Percentiles rank a stretch among this genome's conserved stretches.
phyloP scores from a whole-genome alignment of 257 asterid species.

The Gynochthodes officinalis region DNA sequence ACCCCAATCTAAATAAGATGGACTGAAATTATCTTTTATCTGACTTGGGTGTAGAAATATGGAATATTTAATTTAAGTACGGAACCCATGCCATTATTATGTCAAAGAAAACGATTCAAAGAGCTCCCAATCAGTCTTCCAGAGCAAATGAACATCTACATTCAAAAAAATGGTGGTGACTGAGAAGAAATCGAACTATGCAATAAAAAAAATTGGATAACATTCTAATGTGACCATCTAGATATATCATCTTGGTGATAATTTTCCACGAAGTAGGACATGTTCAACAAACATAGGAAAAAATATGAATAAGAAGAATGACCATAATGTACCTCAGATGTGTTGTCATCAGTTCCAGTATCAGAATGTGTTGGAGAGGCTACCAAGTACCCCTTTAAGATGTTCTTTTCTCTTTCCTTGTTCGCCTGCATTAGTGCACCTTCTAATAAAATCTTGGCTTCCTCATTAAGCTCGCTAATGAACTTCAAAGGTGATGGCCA shows the following conservation, averaged over 20 bases:
- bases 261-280: neutral
- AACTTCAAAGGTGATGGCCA: constrained; percentile 96
- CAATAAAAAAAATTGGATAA: neutral
- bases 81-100: neutral
- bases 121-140: neutral
- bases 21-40: neutral
- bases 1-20: neutral
- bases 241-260: neutral
- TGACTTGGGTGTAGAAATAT: neutral
- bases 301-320: neutral
- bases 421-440: constrained; percentile 79
- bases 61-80: neutral
- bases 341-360: constrained; percentile 49
- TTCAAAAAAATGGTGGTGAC: neutral
- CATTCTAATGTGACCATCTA: neutral
- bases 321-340: constrained; percentile 54
- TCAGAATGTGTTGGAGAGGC: constrained; percentile 67
- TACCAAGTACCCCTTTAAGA: constrained; percentile 55
- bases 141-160: neutral
- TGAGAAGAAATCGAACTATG: neutral
- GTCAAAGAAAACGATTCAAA: neutral
- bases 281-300: neutral
- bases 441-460: constrained; percentile 74
- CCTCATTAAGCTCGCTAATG: constrained; percentile 82
- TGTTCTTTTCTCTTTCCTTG: constrained; percentile 67